A percentile compares a stretch with the other conserved stretches of the same genome.
Conservation (phyloP, 306 rosid genomes). For the Trichosanthes truncata region DNA sequence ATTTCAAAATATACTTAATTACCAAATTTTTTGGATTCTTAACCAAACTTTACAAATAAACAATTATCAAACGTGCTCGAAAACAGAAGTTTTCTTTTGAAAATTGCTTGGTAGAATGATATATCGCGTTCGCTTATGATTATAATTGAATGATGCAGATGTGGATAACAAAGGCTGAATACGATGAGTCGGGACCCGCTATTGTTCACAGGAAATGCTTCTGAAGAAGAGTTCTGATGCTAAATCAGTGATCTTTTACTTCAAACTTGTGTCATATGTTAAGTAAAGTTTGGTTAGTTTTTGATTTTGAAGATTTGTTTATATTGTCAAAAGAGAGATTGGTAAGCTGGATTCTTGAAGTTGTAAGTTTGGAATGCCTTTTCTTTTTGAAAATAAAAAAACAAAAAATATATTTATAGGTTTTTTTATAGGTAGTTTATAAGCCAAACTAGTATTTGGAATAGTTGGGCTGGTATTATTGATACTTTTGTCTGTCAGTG, state of each 20-base stretch:
- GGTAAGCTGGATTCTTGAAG: not conserved
- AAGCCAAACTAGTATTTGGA: not conserved
- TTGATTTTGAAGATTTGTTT: conserved; percentile 2
- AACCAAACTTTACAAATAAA: not conserved
- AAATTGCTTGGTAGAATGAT: not conserved
- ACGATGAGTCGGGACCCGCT: conserved; percentile 69
- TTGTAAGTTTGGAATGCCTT: conserved; percentile 8
- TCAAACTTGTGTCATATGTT: conserved; percentile 2
- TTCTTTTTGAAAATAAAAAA: not conserved
- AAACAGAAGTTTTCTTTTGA: not conserved
- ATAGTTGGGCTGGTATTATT: not conserved
- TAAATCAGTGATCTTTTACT: not conserved
- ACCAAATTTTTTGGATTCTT: not conserved
- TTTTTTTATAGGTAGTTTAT: not conserved
- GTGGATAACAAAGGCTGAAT: conserved; percentile 74
- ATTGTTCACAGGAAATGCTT: conserved; percentile 73
- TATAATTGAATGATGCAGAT: conserved; percentile 28
- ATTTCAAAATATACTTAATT: not conserved
- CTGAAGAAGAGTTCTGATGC: conserved; percentile 14
- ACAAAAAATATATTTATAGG: not conserved
- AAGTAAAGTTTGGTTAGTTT: conserved; percentile 6
- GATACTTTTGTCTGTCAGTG: not conserved
- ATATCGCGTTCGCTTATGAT: not conserved
- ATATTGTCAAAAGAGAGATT: not conserved
- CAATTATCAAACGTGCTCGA: not conserved